A percentile compares a stretch with the other conserved stretches of the same genome.
phyloP scores from a whole-genome alignment of 805 yeast genomes.

The Nakazawaea ambrosiae region DNA sequence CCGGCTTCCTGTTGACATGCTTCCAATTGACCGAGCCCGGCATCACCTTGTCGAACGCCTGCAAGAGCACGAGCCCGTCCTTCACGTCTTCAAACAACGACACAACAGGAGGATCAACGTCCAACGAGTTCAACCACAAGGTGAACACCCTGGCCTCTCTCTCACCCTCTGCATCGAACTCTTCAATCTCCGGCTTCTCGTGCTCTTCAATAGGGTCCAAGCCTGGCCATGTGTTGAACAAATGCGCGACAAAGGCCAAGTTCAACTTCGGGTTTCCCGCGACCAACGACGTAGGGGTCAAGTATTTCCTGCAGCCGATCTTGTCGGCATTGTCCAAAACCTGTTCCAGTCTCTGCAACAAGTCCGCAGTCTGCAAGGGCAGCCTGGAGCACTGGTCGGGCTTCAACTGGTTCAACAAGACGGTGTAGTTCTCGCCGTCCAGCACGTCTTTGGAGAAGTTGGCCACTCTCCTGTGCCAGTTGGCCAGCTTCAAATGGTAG shows the following conservation, averaged over 20 bases:
- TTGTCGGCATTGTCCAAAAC: constrained; percentile 82
- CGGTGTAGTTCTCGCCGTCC: constrained; percentile 94
- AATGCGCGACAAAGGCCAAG: constrained; percentile 94
- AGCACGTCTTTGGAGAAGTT: constrained; percentile 84
- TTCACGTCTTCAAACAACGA: constrained; percentile 89
- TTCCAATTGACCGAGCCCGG: constrained; percentile 83
- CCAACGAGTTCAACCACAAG: constrained; percentile 92
- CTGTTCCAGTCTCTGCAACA: constrained; percentile 80
- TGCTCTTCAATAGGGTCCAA: constrained; percentile 89
- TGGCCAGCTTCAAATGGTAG: constrained; percentile 89
- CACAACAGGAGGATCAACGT: constrained; percentile 92
- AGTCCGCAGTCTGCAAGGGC: constrained; percentile 75
- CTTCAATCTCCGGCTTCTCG: constrained; percentile 92
- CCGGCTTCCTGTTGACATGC: constrained; percentile 80
- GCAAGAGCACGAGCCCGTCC: constrained; percentile 82
- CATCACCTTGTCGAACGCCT: constrained; percentile 92
- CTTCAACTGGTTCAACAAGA: constrained; percentile 79
- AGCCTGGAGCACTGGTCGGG: constrained; percentile 75
- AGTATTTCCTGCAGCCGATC: constrained; percentile 86
- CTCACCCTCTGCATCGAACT: constrained; percentile 98
- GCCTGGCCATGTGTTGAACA: constrained; percentile 96
- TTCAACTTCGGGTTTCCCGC: constrained; percentile 96
- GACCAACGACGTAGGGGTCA: constrained; percentile 88
- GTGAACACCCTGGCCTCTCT: constrained; percentile 99
- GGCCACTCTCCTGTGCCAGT: constrained; percentile 75